phyloP scores from a whole-genome alignment of 495 filamentous ascomycete genomes.

The Penicillium simplicissimum region DNA sequence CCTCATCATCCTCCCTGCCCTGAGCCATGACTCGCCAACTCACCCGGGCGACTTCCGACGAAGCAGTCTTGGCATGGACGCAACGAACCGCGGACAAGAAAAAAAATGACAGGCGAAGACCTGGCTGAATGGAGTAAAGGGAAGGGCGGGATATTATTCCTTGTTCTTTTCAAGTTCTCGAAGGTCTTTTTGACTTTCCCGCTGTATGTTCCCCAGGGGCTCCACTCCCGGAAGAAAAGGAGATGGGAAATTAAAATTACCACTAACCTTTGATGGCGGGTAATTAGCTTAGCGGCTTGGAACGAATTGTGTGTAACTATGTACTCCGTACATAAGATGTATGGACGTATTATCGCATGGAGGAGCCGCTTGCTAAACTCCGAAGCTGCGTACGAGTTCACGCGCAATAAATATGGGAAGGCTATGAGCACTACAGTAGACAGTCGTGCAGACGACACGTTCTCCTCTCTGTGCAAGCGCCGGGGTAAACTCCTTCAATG shows the following conservation, averaged over 20 bases:
- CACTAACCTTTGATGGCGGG: not conserved
- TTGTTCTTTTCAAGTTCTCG: not conserved
- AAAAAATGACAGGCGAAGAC: not conserved
- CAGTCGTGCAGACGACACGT: not conserved
- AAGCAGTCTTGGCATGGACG: conserved; percentile 14
- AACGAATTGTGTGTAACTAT: not conserved
- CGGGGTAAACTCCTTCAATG: not conserved
- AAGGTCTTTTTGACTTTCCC: not conserved
- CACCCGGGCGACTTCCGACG: not conserved
- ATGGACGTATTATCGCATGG: not conserved
- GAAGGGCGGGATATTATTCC: not conserved
- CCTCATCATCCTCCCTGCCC: conserved; percentile 7
- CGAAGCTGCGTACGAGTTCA: not conserved
- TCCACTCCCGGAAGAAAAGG: not conserved
- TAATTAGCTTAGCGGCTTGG: not conserved
- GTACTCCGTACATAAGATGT: too few relatives aligned
- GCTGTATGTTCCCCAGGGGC: not conserved
- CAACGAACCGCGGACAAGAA: not conserved
- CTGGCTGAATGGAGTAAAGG: not conserved
- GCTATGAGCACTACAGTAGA: too few relatives aligned
- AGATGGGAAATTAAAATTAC: conserved; percentile 1
- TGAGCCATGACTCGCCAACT: conserved; percentile 14
- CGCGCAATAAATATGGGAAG: too few relatives aligned
- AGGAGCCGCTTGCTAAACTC: not conserved
- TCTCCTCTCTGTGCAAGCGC: not conserved